phyloP scores from a whole-genome alignment of 2,329 filamentous ascomycete species.

The Ascomycota sp. region DNA sequence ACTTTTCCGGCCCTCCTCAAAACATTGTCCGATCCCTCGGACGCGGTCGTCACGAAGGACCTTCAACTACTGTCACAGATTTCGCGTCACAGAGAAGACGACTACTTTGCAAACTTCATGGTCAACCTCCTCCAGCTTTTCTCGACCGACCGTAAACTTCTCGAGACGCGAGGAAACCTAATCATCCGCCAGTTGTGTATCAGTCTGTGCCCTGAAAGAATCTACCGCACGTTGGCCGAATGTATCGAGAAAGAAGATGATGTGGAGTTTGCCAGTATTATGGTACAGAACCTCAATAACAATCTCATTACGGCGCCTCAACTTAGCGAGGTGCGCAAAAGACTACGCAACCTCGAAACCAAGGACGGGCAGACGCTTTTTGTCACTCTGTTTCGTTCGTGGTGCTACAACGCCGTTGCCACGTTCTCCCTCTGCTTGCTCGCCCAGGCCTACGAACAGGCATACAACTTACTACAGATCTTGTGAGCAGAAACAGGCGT shows the following conservation, averaged over 20 bases:
- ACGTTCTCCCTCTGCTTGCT: conserved; percentile 91
- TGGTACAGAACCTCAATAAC: conserved; percentile 98
- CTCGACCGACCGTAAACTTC: conserved; percentile 73
- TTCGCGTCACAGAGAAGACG: conserved; percentile 87
- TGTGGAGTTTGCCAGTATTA: conserved; percentile 95
- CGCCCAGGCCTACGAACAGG: conserved; percentile 94
- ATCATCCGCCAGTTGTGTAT: conserved; percentile 92
- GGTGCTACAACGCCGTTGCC: conserved; percentile 96
- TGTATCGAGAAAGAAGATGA: conserved; percentile 97
- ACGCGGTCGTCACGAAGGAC: conserved; percentile 89
- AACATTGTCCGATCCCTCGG: conserved; percentile 84
- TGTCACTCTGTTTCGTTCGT: conserved; percentile 80
- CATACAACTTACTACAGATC: conserved; percentile 86
- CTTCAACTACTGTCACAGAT: conserved; percentile 88
- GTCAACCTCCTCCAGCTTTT: conserved; percentile 88
- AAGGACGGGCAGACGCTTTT: conserved; percentile 95
- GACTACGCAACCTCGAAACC: conserved; percentile 75
- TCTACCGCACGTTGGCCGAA: conserved; percentile 87
- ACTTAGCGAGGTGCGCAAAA: conserved; percentile 72
- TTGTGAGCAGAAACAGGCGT: conserved; percentile 38
- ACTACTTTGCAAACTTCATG: conserved; percentile 97
- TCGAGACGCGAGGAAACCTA: conserved; percentile 84
- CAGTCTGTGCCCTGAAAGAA: conserved; percentile 80
- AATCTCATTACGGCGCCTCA: conserved; percentile 96
- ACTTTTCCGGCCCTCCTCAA: conserved; percentile 93